Evolutionary conservation across 2,329 filamentous ascomycete genomes (phyloP), one percentile per base, ranked within the genome.

Genomic region (Sordariomycetes sp.): DNA sequence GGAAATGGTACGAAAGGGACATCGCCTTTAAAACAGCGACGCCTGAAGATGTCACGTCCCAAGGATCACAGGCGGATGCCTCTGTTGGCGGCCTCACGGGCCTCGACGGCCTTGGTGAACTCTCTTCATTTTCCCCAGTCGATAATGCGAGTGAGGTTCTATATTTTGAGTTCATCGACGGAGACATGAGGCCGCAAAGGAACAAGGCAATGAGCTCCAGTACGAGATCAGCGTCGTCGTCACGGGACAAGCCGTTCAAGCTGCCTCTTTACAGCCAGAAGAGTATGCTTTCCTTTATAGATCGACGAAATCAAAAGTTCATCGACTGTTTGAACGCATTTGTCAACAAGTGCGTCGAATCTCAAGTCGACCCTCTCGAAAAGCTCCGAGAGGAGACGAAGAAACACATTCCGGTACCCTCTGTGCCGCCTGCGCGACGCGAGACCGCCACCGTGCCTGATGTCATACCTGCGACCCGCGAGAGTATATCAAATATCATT

Each of bases 121-220:
- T 56, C 53, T 17, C 20, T 13, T 17, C 35, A 15, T 60, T 59
- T 64, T 67, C 48, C 64, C 12, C 24, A 3, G 36, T 8, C 2
- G 24, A 50, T 15, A 2, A 17, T 28, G 52, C 53, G 5, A 25
- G 32, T 8, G 84, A 95, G 63, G 86, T 96, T 17, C 71, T 99
- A 25, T 81, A 92, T 39, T 95, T 99, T 64, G 94, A 97, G 67
- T 97, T 95, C 63, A 72, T 95, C 20, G 94, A 97, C 67, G 91
- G 87, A 0, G 92, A 96, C 66, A 70, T 97, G 62, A 80, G 82
- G 57, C 88, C 87, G 22, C 22, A 25, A 78, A 85, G 0, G 82
- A 78, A 0, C 86, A 84, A 57, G 79, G 86, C 0, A 82, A 77
- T 13, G 12, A 22, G 17, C 15, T 28, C 22, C n/a, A 17, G 8